Evolutionary conservation across 495 filamentous ascomycete genomes (phyloP), one percentile per base, ranked within the genome.

Genomic region (Viridothelium virens): DNA sequence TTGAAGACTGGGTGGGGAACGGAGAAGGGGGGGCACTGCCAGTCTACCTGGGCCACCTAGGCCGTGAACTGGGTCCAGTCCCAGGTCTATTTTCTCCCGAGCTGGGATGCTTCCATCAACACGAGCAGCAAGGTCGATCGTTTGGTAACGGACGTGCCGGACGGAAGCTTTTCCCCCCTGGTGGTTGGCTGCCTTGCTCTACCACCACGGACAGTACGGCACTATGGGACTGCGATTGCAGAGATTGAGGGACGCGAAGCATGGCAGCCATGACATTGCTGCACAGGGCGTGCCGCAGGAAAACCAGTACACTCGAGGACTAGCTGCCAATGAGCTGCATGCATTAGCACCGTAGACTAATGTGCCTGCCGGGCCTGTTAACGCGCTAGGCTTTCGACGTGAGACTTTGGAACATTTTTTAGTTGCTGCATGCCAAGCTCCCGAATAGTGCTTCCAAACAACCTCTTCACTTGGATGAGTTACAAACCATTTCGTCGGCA

Each of bases 141-240:
- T 53, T n/a, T 53, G 48, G n/a, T 16, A 53, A 46, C 48, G 48
- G 48, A 25, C 48, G 48, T 53, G n/a, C 48, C 48, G 48, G 48
- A 53, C 48, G 48, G 48, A 25, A 53, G 48, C 48, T 18, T 44
- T 14, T 53, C 10, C 48, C 12, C 48, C 48, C 48, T 25, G 5
- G n/a, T 53, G 48, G 48, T 53, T 53, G 48, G 48, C 48, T 18
- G 48, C 48, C 48, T 53, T 14, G 48, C 48, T 46, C 41, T 53
- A 53, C 11, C 48, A 5, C 48, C 5, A n/a, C 48, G 48, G 25
- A 25, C 25, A 25, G 25, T 25, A 25, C 25, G 25, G 25, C 25
- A 25, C 25, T 25, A 25, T 25, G 25, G 25, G 25, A 25, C 25
- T 25, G 25, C 25, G 25, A 25, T 25, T 16, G 41, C 41, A 46